phyloP scores from a whole-genome alignment of 1,139 yeast species.

The Scheffersomyces parashehatae region DNA sequence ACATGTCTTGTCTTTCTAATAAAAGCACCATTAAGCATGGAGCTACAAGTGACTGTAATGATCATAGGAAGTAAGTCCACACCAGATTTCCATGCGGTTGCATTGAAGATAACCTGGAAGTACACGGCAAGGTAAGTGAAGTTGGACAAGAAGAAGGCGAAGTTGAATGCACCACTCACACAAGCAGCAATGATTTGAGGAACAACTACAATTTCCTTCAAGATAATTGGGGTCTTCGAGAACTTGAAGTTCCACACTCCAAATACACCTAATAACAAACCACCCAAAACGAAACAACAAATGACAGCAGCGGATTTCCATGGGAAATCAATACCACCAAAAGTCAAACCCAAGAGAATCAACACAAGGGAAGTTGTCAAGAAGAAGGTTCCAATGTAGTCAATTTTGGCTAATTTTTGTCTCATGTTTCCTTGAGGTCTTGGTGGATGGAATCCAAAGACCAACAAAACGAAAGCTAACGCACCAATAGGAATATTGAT shows the following conservation, averaged over 20 bases:
- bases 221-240: slow-evolving; percentile 30
- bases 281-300: slow-evolving; percentile 11
- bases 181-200: slow-evolving; percentile 36
- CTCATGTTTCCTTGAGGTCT: slow-evolving; percentile 14
- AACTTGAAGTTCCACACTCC: slow-evolving; percentile 27
- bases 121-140: slow-evolving; percentile 49
- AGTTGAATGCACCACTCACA: slow-evolving; percentile 34
- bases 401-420: slow-evolving; percentile 27
- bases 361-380: slow-evolving; percentile 31
- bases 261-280: slow-evolving; percentile 13
- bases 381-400: slow-evolving; percentile 33
- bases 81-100: slow-evolving; percentile 56
- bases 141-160: slow-evolving; percentile 43
- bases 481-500: slow-evolving; percentile 42
- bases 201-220: slow-evolving; percentile 24
- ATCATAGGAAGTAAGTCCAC: slow-evolving; percentile 54
- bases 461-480: slow-evolving; percentile 26
- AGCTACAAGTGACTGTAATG: slow-evolving; percentile 48
- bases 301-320: slow-evolving; percentile 24
- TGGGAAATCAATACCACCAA: slow-evolving; percentile 34
- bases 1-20: slow-evolving; percentile 47
- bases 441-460: slow-evolving; percentile 36
- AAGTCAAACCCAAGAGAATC: slow-evolving; percentile 33
- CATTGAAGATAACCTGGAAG: slow-evolving; percentile 50
- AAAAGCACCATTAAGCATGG: slow-evolving; percentile 44